Evolutionary conservation across 2,329 filamentous ascomycete genomes (phyloP).

Genomic region (Hypoxylon sp.): DNA sequence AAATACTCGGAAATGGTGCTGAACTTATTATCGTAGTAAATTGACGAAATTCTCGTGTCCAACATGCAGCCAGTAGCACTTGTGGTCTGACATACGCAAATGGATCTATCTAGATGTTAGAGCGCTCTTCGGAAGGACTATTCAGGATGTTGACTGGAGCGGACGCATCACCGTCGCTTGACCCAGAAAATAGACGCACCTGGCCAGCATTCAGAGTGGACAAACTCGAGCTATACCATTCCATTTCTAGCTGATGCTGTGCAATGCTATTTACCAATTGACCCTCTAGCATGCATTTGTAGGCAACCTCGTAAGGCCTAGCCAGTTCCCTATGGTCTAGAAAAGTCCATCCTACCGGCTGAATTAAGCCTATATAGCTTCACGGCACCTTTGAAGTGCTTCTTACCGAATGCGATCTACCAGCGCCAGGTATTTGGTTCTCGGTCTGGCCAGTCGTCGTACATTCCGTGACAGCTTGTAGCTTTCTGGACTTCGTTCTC

Average conservation of each 20-base stretch:
- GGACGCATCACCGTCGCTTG: background rate
- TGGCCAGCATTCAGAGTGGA: conserved; percentile 3
- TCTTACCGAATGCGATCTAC: conserved; percentile 21
- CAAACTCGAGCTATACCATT: background rate
- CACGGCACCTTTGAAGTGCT: conserved; percentile 10
- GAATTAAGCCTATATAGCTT: conserved; percentile 39
- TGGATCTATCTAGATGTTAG: background rate
- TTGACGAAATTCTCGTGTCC: background rate
- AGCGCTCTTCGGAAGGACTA: background rate
- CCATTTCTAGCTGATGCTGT: conserved; percentile 18
- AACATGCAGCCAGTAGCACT: conserved; percentile 2
- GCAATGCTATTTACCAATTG: conserved; percentile 14
- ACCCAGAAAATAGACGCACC: conserved; percentile 15
- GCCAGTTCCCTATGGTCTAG: conserved; percentile 34
- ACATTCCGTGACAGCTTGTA: conserved; percentile 18
- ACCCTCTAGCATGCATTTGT: conserved; percentile 7
- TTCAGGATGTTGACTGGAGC: background rate
- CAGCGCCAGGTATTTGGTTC: conserved; percentile 28
- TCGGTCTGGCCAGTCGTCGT: conserved; percentile 18
- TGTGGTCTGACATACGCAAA: conserved; percentile 2
- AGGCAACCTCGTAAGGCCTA: conserved; percentile 31
- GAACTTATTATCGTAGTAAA: background rate
- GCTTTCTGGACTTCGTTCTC: conserved; percentile 4
- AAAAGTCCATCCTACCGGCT: conserved; percentile 31
- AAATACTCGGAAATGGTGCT: background rate